Percentiles rank a stretch among this genome's conserved stretches.
Evolutionary conservation across 768 basidiomycete species (phyloP).

Genomic region (Dendrothele bispora): DNA sequence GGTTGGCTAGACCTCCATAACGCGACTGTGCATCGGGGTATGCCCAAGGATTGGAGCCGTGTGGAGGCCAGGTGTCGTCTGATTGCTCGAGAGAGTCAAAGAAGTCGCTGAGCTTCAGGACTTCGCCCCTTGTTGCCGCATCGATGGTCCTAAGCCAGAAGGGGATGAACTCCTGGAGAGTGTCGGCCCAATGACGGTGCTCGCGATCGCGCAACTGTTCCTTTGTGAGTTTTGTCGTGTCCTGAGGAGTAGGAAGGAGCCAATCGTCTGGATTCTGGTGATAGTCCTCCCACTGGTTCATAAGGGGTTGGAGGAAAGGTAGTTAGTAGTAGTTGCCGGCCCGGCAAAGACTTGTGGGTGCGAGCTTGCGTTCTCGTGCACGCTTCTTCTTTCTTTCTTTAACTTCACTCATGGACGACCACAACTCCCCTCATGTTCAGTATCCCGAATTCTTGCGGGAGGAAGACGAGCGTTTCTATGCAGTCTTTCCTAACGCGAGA

Average conservation of each 20-base stretch:
- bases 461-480: slow-evolving; percentile 13
- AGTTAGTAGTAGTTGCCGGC: too few relatives aligned
- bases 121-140: slow-evolving; percentile 46
- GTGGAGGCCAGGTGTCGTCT: slow-evolving; percentile 25
- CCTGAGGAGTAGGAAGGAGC: slow-evolving; percentile 12
- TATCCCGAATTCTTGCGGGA: slow-evolving; percentile 12
- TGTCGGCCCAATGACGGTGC: slow-evolving; percentile 33
- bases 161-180: slow-evolving; percentile 47
- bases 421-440: background rate
- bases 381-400: background rate
- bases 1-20: slow-evolving; percentile 2
- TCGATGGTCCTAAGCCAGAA: slow-evolving; percentile 54
- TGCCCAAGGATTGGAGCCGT: background rate
- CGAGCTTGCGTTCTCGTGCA: too few relatives aligned
- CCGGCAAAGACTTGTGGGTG: too few relatives aligned
- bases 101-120: slow-evolving; percentile 44
- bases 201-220: slow-evolving; percentile 5
- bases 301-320: too few relatives aligned
- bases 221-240: slow-evolving; percentile 15
- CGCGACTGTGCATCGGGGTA: slow-evolving; percentile 1
- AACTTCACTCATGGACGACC: background rate
- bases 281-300: too few relatives aligned
- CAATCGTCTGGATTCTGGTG: too few relatives aligned
- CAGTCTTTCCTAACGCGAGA: slow-evolving; percentile 10
- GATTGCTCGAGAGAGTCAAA: slow-evolving; percentile 41